phyloP scores from a whole-genome alignment of 805 yeast genomes.

The Metschnikowia sp. region DNA sequence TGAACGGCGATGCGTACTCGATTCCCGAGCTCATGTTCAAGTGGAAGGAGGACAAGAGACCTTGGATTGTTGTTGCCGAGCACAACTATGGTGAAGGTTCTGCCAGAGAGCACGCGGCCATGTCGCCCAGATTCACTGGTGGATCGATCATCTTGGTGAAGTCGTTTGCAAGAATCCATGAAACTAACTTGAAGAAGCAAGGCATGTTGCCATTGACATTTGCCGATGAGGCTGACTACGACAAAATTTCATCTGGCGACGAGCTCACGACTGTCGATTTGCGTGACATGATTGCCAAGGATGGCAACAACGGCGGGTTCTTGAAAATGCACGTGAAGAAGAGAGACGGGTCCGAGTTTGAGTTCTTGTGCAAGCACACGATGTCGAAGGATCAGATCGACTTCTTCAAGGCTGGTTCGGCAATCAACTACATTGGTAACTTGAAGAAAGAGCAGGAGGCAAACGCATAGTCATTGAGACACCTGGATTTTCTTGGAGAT shows the following conservation, averaged over 20 bases:
- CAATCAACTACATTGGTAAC: slow-evolving; percentile 86
- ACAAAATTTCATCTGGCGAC: slow-evolving; percentile 73
- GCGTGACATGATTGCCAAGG: slow-evolving; percentile 56
- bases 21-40: slow-evolving; percentile 97
- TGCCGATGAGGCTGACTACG: slow-evolving; percentile 87
- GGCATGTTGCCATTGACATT: slow-evolving; percentile 95
- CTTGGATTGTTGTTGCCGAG: slow-evolving; percentile 96
- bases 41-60: slow-evolving; percentile 81
- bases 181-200: slow-evolving; percentile 95
- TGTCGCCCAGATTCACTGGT: slow-evolving; percentile 92
- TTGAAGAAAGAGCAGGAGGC: slow-evolving; percentile 25
- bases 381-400: slow-evolving; percentile 96
- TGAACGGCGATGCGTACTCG: slow-evolving; percentile 70
- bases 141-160: slow-evolving; percentile 86
- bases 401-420: slow-evolving; percentile 96
- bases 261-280: slow-evolving; percentile 30
- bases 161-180: slow-evolving; percentile 97
- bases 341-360: slow-evolving; percentile 63
- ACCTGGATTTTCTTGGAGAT: too few relatives aligned
- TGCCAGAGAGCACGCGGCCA: slow-evolving; percentile 98
- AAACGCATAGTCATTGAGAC: not conserved
- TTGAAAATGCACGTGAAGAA: slow-evolving; percentile 71
- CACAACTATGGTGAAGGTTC: slow-evolving; percentile 99
- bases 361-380: slow-evolving; percentile 81
- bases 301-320: slow-evolving; percentile 85